Evolutionary conservation across 768 basidiomycete species (phyloP).

Genomic region (Naematelia aurantialba): DNA sequence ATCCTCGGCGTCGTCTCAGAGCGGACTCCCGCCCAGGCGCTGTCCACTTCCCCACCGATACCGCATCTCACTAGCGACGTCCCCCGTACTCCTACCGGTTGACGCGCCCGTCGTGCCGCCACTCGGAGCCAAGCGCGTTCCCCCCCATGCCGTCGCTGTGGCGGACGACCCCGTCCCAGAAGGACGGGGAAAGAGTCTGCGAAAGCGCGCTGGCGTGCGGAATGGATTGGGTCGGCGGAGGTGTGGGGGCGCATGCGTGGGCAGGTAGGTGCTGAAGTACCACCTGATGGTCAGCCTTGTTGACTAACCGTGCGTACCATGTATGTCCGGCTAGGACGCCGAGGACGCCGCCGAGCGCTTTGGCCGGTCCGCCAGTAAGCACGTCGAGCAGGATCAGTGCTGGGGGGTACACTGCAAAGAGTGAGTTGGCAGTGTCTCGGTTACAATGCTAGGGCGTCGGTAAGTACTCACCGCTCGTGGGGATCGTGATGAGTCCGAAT

Average conservation of each 20-base stretch:
- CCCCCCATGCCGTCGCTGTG: slow-evolving; percentile 10
- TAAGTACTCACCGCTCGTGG: slow-evolving; percentile 42
- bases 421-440: not conserved
- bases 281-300: slow-evolving; percentile 31
- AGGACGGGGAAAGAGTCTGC: slow-evolving; percentile 20
- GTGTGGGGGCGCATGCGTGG: slow-evolving; percentile 37
- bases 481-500: slow-evolving; percentile 47
- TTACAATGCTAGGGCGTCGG: not conserved
- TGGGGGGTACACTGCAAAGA: slow-evolving; percentile 40
- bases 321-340: slow-evolving; percentile 46
- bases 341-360: slow-evolving; percentile 40
- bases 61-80: slow-evolving; percentile 29
- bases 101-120: slow-evolving; percentile 7
- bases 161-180: slow-evolving; percentile 1
- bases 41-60: slow-evolving; percentile 47
- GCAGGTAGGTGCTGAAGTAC: slow-evolving; percentile 46
- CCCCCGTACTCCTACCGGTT: slow-evolving; percentile 6
- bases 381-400: slow-evolving; percentile 45
- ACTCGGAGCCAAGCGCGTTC: slow-evolving; percentile 5
- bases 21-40: slow-evolving; percentile 37
- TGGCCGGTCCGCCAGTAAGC: slow-evolving; percentile 42
- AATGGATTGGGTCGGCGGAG: slow-evolving; percentile 41
- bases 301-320: slow-evolving; percentile 31
- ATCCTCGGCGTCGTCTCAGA: slow-evolving; percentile 16
- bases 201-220: slow-evolving; percentile 29